Conservation (phyloP, 495 filamentous ascomycete species). For the Platismatia glauca region DNA sequence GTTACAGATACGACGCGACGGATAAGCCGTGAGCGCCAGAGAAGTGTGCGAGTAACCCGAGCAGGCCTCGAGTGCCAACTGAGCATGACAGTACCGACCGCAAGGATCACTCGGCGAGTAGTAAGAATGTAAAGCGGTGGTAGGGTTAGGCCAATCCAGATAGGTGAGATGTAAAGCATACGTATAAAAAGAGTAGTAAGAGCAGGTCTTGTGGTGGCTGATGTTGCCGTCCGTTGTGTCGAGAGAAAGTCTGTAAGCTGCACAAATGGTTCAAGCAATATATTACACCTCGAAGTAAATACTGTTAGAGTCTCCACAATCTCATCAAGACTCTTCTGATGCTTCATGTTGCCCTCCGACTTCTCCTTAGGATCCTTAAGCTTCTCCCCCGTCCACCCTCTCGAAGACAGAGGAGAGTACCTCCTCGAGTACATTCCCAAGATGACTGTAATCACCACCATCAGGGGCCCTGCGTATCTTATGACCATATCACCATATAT, state of each 20-base stretch:
- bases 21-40: slow-evolving; percentile 78
- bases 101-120: slow-evolving; percentile 69
- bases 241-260: slow-evolving; percentile 88
- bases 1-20: slow-evolving; percentile 56
- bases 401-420: slow-evolving; percentile 83
- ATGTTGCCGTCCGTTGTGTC: slow-evolving; percentile 82
- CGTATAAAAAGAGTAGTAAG: slow-evolving; percentile 83
- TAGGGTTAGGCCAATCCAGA: slow-evolving; percentile 77
- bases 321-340: slow-evolving; percentile 84
- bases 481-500: slow-evolving; percentile 80
- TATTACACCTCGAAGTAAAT: slow-evolving; percentile 84
- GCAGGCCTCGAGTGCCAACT: slow-evolving; percentile 88
- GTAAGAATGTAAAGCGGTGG: slow-evolving; percentile 81
- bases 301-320: slow-evolving; percentile 86
- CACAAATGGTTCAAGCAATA: slow-evolving; percentile 79
- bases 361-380: slow-evolving; percentile 35
- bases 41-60: slow-evolving; percentile 71
- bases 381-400: slow-evolving; percentile 60
- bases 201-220: slow-evolving; percentile 84
- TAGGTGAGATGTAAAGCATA: slow-evolving; percentile 74
- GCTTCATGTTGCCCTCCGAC: slow-evolving; percentile 57
- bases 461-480: slow-evolving; percentile 69
- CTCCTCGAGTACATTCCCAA: slow-evolving; percentile 86
- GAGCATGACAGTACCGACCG: slow-evolving; percentile 68
- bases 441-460: slow-evolving; percentile 70